phyloP scores from a whole-genome alignment of 1,284 basidiomycete genomes.

The Vanrija pseudolonga region DNA sequence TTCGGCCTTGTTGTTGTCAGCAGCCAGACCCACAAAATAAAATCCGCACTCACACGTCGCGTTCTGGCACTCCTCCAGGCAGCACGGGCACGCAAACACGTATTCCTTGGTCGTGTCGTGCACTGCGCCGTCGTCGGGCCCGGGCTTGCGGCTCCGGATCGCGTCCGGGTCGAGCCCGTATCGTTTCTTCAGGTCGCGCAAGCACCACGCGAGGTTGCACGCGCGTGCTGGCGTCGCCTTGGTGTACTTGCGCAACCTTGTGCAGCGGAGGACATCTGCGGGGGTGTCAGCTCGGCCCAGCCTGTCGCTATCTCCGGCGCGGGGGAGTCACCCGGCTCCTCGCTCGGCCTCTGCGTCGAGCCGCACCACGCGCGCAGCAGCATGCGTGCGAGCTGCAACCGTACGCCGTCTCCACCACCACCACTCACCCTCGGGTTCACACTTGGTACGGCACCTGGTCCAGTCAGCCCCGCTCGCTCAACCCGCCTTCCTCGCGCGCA shows the following conservation, averaged over 20 bases:
- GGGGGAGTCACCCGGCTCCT: no score
- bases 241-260: conserved; percentile 20
- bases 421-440: conserved; percentile 11
- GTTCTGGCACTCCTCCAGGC: conserved; percentile 28
- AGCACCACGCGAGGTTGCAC: conserved; percentile 35
- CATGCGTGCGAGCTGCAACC: no score
- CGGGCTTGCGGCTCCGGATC: conserved; percentile 1
- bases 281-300: background rate
- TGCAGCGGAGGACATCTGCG: conserved; percentile 31
- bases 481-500: background rate
- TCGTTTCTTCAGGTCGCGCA: conserved; percentile 23
- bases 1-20: conserved; percentile 20
- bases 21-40: no score
- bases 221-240: conserved; percentile 13
- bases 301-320: no score
- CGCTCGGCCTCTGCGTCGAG: no score
- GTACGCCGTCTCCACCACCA: background rate
- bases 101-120: conserved; percentile 15
- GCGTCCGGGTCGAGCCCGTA: conserved; percentile 20
- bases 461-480: background rate
- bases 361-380: no score
- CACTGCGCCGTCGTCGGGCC: conserved; percentile 1
- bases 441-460: conserved; percentile 11
- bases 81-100: conserved; percentile 32
- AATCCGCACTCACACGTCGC: conserved; percentile 26